Conservation (phyloP, 805 yeast genomes). For the Myxozyma geophila region DNA sequence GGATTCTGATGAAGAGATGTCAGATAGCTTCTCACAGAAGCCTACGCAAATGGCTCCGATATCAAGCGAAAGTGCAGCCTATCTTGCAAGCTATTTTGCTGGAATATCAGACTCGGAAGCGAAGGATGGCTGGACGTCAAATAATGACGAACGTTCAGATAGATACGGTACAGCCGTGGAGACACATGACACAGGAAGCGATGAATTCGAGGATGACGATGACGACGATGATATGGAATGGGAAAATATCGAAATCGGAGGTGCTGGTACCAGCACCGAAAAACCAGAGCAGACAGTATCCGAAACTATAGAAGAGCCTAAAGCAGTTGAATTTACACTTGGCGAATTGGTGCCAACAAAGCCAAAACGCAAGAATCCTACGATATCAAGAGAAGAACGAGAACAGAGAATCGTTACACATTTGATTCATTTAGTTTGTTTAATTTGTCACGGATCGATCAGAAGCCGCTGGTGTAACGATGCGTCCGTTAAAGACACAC, state of each 20-base stretch:
- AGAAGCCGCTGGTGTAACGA: conserved; percentile 79
- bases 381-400: conserved; percentile 27
- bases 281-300: neutral
- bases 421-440: conserved; percentile 58
- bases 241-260: conserved; percentile 31
- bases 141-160: neutral
- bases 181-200: neutral
- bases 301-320: conserved; percentile 8
- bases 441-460: conserved; percentile 68
- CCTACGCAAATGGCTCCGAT: conserved; percentile 4
- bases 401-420: conserved; percentile 59
- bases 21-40: neutral
- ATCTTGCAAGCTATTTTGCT: conserved; percentile 16
- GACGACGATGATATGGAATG: conserved; percentile 29
- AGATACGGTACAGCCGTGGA: neutral
- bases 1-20: conserved; percentile 7
- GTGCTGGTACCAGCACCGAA: neutral
- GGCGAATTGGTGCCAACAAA: conserved; percentile 13
- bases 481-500: conserved; percentile 29
- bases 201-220: conserved; percentile 14
- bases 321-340: conserved; percentile 28
- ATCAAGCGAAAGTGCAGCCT: conserved; percentile 14
- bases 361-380: conserved; percentile 10
- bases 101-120: conserved; percentile 14
- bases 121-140: neutral